A percentile compares a stretch with the other conserved stretches of the same genome.
Conservation (phyloP, 345 rosid species). For the Triadica sebifera region DNA sequence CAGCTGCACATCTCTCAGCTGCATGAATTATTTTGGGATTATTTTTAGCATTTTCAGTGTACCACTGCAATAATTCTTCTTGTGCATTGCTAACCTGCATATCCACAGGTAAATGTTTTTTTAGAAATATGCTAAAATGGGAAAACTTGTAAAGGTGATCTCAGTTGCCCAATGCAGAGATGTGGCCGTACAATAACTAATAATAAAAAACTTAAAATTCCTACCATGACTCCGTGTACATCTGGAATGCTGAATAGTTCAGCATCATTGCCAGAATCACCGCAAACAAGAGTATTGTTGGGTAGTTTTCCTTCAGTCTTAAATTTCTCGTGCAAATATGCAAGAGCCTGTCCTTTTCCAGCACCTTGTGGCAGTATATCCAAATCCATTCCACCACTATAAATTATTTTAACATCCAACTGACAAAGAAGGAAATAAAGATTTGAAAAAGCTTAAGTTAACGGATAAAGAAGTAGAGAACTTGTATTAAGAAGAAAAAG, state of each 20-base stretch:
- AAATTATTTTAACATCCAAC: slow-evolving; percentile 92
- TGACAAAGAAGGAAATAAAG: slow-evolving; percentile 18
- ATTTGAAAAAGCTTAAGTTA: not conserved
- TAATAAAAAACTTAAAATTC: slow-evolving; percentile 21
- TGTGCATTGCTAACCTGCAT: slow-evolving; percentile 93
- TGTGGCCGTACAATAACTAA: not conserved
- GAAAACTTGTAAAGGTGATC: slow-evolving; percentile 3
- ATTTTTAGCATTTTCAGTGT: slow-evolving; percentile 74
- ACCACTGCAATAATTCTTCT: slow-evolving; percentile 95
- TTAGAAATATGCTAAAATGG: not conserved
- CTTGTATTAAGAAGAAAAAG: not conserved
- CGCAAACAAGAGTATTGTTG: slow-evolving; percentile 83
- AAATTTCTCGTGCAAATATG: slow-evolving; percentile 74
- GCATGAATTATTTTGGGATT: slow-evolving; percentile 85
- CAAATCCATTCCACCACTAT: slow-evolving; percentile 94
- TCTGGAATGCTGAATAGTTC: slow-evolving; percentile 90
- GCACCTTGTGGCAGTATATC: slow-evolving; percentile 95
- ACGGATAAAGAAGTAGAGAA: not conserved
- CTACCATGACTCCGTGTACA: slow-evolving; percentile 90
- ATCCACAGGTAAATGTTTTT: not conserved
- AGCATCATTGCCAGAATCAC: slow-evolving; percentile 99
- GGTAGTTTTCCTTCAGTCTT: slow-evolving; percentile 71
- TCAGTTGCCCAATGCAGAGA: not conserved
- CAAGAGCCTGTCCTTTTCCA: slow-evolving; percentile 98
- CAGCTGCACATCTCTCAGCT: slow-evolving; percentile 83